phyloP scores from a whole-genome alignment of 768 basidiomycete species.

The Serendipita sp. region DNA sequence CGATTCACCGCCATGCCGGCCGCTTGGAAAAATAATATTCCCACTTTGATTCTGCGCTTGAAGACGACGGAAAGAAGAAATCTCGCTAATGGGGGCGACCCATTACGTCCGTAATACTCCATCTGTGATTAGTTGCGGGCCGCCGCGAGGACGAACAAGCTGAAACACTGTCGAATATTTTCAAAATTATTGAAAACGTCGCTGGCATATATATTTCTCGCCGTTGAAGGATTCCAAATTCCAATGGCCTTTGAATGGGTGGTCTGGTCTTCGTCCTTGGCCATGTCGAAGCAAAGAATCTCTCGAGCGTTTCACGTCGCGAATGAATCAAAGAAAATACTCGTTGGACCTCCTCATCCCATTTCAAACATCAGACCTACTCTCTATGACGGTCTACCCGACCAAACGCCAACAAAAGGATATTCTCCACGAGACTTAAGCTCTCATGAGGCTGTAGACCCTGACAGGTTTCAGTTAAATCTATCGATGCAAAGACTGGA shows the following conservation, averaged over 20 bases:
- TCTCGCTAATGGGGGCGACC: too few species aligned
- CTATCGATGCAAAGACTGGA: slow-evolving; percentile 57
- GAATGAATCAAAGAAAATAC: slow-evolving; percentile 18
- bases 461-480: slow-evolving; percentile 54
- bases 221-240: too few species aligned
- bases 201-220: too few species aligned
- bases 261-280: background rate
- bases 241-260: too few species aligned
- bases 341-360: slow-evolving; percentile 60
- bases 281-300: background rate
- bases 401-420: slow-evolving; percentile 17
- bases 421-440: slow-evolving; percentile 19
- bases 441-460: slow-evolving; percentile 51
- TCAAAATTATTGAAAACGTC: background rate
- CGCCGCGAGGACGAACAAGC: too few species aligned
- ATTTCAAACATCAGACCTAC: slow-evolving; percentile 66
- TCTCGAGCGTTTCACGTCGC: slow-evolving; percentile 12
- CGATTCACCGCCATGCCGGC: background rate
- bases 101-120: too few species aligned
- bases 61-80: too few species aligned
- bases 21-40: background rate
- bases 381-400: slow-evolving; percentile 46
- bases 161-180: background rate
- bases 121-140: too few species aligned
- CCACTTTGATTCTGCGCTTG: too few species aligned